A percentile compares a stretch with the other conserved stretches of the same genome.
Conservation (phyloP, 2,329 filamentous ascomycete genomes). For the Fonsecaea pedrosoi region DNA sequence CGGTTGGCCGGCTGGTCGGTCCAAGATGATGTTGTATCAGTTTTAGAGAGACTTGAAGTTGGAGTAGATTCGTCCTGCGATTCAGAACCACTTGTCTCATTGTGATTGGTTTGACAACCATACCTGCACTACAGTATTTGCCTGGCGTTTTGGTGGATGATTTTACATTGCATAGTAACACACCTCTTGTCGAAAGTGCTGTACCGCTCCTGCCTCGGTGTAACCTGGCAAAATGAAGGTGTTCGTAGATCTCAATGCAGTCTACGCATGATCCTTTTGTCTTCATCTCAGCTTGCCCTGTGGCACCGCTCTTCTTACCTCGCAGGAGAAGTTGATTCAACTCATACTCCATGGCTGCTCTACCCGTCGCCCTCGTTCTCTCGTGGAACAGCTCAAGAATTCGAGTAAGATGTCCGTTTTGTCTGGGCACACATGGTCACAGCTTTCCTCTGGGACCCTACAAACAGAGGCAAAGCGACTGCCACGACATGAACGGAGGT, state of each 20-base stretch:
- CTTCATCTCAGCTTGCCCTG: background rate
- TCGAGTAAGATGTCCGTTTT: background rate
- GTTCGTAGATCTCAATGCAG: too few species aligned
- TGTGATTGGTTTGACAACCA: too few species aligned
- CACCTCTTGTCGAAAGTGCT: too few species aligned
- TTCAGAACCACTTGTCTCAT: too few species aligned
- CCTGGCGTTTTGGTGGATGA: too few species aligned
- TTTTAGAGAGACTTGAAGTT: background rate
- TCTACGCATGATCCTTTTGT: too few species aligned
- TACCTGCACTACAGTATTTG: too few species aligned
- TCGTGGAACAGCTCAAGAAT: conserved; percentile 5
- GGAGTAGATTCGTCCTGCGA: too few species aligned
- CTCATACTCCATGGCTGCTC: background rate
- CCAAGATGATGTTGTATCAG: background rate
- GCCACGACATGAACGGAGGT: too few species aligned
- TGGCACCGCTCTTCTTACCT: background rate
- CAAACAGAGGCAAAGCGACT: conserved; percentile 5
- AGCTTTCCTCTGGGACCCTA: conserved; percentile 4
- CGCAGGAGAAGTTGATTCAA: conserved; percentile 1
- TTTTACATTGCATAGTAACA: too few species aligned
- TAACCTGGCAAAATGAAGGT: too few species aligned
- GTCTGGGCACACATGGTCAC: conserved; percentile 7
- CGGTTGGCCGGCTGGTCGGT: background rate
- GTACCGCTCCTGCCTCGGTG: too few species aligned
- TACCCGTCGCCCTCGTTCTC: background rate